These are phyloP conservation scores for Schizopora paradoxa DNA, from an alignment of 1,284 basidiomycete genomes.

Conservation along the genomic window DNA sequence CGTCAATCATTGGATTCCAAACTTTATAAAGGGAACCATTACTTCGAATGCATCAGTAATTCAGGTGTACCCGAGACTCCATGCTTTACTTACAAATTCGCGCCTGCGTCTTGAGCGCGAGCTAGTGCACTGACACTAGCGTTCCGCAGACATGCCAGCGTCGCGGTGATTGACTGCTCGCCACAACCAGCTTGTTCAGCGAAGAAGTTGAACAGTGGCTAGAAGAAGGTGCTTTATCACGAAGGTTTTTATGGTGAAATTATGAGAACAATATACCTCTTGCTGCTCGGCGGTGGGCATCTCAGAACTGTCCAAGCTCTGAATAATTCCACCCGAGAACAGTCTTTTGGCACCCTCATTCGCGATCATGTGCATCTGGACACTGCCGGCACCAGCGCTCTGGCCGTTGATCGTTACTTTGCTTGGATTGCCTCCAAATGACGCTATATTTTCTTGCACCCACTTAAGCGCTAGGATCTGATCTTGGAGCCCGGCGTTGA, in stretches of 20 bases:
- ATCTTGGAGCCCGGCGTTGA: conserved; percentile 59
- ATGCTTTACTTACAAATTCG: conserved; percentile 23
- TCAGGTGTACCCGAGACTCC: too few relatives aligned
- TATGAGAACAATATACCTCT: conserved; percentile 30
- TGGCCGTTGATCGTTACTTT: conserved; percentile 59
- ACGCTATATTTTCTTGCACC: conserved; percentile 52
- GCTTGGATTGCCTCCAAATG: conserved; percentile 57
- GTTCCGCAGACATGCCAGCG: conserved; percentile 43
- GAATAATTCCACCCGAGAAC: conserved; percentile 51
- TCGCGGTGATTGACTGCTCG: conserved; percentile 29
- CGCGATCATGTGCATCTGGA: conserved; percentile 51
- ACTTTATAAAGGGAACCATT: conserved; percentile 33
- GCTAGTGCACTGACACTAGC: conserved; percentile 46
- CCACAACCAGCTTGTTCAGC: conserved; percentile 41
- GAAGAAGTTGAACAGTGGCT: conserved; percentile 50
- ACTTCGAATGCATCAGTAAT: conserved; percentile 26
- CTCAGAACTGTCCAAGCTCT: conserved; percentile 51
- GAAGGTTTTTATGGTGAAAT: conserved; percentile 2
- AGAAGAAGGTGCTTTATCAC: not conserved
- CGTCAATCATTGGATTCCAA: conserved; percentile 43
- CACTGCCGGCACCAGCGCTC: conserved; percentile 52
- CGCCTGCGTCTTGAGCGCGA: conserved; percentile 47
- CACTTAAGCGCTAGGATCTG: conserved; percentile 57
- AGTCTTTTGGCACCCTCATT: conserved; percentile 32
- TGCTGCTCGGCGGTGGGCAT: conserved; percentile 45